Base-by-base conservation (phyloP, 179 eudicot species). In the Spinacia oleracea region DNA sequence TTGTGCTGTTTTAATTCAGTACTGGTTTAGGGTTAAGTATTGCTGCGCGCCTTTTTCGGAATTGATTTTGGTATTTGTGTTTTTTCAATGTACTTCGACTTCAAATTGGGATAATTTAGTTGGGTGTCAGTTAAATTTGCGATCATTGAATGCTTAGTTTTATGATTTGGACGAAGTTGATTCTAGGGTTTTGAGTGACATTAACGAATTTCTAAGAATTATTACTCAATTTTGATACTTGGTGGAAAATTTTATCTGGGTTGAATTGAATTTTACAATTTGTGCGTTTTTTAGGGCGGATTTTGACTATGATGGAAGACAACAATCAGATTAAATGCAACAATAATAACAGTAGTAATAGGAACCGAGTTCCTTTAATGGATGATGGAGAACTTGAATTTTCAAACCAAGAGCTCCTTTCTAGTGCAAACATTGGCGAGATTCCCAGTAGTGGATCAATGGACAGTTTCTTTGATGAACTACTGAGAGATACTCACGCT, bases 341-440 rank as follows among this genome's bases (percentile, higher is more conserved):
- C 40, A 46, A 64, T 29, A 72, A 68, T 68, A 74, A 77, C n/a
- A 60, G 70, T 60, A 74, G 75, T 74, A 69, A 74, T 50, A 73
- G 69, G 43, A 81, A 67, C 35, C 74, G 66, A 70, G 25, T 62
- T 70, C 81, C 79, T 38, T 62, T 77, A 45, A 87, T 94, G 94
- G 97, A 89, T 21, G 92, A 92, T 74, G 93, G 94, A 51, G 99
- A 96, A 85, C 86, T 94, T 63, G 97, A 92, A 51, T 92, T 94
- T 83, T 89, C 98, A 0, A 91, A 87, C 83, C 91, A 96, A 23
- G 93, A 93, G 65, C 75, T 93, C 77, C 82, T 92, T 29, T 74
- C 89, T 29, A 82, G 89, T 80, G 62, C 95, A 50, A 89, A 89
- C 80, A 71, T 90, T 20, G 87, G 88, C 32, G 91, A 93, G 50